These are phyloP conservation scores for Lactarius hengduanensis DNA, from an alignment of 768 basidiomycete species.

Conservation along the genomic window DNA sequence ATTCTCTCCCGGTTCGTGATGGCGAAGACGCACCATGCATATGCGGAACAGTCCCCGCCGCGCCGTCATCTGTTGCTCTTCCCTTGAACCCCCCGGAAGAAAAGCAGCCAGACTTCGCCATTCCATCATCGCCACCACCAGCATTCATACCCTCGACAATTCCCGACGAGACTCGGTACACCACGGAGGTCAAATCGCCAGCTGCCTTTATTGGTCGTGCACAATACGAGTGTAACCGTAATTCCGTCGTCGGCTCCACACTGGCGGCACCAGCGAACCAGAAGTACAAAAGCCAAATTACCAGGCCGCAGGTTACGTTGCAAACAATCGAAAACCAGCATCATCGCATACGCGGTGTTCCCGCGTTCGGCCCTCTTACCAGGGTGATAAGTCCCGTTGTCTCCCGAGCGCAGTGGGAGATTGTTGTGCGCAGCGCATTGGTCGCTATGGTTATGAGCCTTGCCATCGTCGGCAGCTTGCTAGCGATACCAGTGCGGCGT, in stretches of 20 bases:
- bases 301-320: neutral
- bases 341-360: conserved; percentile 52
- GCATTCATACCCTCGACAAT: neutral
- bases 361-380: conserved; percentile 73
- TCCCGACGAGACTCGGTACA: neutral
- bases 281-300: conserved; percentile 18
- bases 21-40: conserved; percentile 27
- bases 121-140: conserved; percentile 1
- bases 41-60: conserved; percentile 23
- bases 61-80: conserved; percentile 28
- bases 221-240: conserved; percentile 24
- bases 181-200: conserved; percentile 15
- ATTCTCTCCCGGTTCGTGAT: conserved; percentile 36
- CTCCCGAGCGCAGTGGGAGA: conserved; percentile 82
- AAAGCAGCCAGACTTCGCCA: conserved; percentile 6
- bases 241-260: conserved; percentile 7
- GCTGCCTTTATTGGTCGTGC: conserved; percentile 20
- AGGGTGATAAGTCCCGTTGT: conserved; percentile 66
- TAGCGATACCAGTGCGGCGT: conserved; percentile 37
- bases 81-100: conserved; percentile 22
- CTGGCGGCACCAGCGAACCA: conserved; percentile 17
- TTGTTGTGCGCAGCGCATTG: conserved; percentile 60
- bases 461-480: conserved; percentile 35
- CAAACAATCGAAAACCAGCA: conserved; percentile 38
- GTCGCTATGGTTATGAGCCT: conserved; percentile 45